A percentile compares a stretch with the other conserved stretches of the same genome.
Evolutionary conservation across 805 yeast species (phyloP).

Genomic region (Cyberlindnera euphorbiiphila): DNA sequence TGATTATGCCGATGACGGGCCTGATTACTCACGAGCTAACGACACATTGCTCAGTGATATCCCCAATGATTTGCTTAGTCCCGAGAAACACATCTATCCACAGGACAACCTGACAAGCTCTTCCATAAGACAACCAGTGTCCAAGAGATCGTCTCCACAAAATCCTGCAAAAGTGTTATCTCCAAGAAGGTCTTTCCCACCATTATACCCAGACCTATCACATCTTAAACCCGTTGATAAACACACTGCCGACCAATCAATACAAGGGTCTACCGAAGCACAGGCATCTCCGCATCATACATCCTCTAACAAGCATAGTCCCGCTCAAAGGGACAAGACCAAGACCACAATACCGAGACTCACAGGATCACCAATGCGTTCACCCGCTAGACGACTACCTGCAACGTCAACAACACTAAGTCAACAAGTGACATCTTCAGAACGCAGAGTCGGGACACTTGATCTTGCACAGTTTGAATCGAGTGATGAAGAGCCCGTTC

Average conservation of each 20-base stretch:
- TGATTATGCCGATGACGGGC: constrained; percentile 5
- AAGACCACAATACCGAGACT: no score
- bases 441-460: constrained; percentile 1
- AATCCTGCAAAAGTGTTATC: neutral
- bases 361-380: constrained; percentile 2
- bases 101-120: constrained; percentile 13
- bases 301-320: no score
- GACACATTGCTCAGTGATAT: constrained; percentile 23
- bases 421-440: neutral
- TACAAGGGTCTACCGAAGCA: neutral
- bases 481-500: constrained; percentile 26
- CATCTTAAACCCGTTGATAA: neutral
- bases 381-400: constrained; percentile 3
- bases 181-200: neutral
- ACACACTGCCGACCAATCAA: neutral
- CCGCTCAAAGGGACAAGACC: no score
- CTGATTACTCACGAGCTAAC: constrained; percentile 9
- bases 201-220: constrained; percentile 1
- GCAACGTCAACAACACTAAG: constrained; percentile 1
- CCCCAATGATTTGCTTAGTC: constrained; percentile 26
- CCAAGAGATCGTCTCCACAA: no score
- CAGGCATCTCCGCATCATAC: neutral
- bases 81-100: constrained; percentile 25
- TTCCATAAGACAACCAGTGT: neutral
- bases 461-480: constrained; percentile 20